Evolutionary conservation across 495 filamentous ascomycete species (phyloP), one percentile per base, ranked within the genome.

Genomic region (Penicillium argentinense): DNA sequence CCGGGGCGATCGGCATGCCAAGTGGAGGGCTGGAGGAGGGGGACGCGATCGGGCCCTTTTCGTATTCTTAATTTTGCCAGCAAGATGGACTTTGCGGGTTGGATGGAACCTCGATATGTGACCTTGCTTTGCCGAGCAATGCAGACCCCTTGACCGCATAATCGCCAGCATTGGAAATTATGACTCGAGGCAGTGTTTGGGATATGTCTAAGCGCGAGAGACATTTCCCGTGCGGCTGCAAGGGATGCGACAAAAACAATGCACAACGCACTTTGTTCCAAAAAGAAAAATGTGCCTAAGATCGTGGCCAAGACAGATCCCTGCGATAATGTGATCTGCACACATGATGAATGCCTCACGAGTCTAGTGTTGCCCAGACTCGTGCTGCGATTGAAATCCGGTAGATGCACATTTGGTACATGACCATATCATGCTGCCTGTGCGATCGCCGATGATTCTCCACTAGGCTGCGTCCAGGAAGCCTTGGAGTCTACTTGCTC

Each of bases 1-100:
- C n/a, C 7, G 1, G 25, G 19, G 21, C 21, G 58, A 61, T 61
- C 58, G 51, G 32, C 58, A 23, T 42, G 58, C 58, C 58, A 61
- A 60, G 56, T 38, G 39, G 27, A 21, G 18, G 47, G 38, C 24
- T 22, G 45, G 38, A 39, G 37, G 36, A 34, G 47, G 43, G 42
- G 34, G 24, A 49, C 46, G 9, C 37, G n/a, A 9, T 41, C 13
- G 30, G 23, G 21, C 5, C 33, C 39, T 45, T 42, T 39, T 46
- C 16, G 26, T 39, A 33, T 25, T 25, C 30, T 45, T 44, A 17
- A 27, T 40, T 37, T 42, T 32, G 36, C 30, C 18, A 29, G 19
- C 24, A 25, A 8, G n/a, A 11, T 21, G 7, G 21, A 36, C 33
- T 21, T 36, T 8, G 9, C 33, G 33, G 33, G 16, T n/a, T 18